Conservation (phyloP, 2,329 filamentous ascomycete species). For the Lecanosticta acicola region DNA sequence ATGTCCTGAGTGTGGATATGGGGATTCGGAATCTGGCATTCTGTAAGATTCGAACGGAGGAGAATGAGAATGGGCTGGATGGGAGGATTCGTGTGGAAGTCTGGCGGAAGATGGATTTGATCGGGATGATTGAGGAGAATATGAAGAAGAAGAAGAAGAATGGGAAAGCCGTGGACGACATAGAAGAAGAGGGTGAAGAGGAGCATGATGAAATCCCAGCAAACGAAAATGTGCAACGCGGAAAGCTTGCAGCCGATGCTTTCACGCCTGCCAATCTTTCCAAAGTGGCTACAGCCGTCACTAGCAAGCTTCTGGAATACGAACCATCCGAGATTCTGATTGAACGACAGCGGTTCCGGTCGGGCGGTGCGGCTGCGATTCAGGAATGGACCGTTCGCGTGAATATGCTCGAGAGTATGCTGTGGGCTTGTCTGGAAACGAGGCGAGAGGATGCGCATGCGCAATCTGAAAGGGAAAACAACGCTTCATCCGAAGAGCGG, state of each 20-base stretch:
- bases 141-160: neutral
- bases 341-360: conserved; percentile 60
- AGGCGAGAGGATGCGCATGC: no score
- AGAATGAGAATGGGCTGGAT: no score
- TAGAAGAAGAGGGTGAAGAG: neutral
- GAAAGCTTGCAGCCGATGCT: conserved; percentile 12
- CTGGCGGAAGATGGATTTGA: conserved; percentile 36
- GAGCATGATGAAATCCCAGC: conserved; percentile 4
- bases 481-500: neutral
- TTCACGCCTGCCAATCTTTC: conserved; percentile 50
- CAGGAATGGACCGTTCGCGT: conserved; percentile 79
- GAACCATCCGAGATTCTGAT: conserved; percentile 66
- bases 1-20: conserved; percentile 76
- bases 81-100: conserved; percentile 25
- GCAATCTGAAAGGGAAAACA: conserved; percentile 36
- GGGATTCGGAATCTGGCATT: conserved; percentile 76
- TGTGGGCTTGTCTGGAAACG: conserved; percentile 65
- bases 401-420: conserved; percentile 75
- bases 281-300: conserved; percentile 50
- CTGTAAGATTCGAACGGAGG: conserved; percentile 47
- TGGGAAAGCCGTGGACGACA: neutral
- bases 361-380: conserved; percentile 58
- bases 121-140: neutral
- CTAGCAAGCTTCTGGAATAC: conserved; percentile 47
- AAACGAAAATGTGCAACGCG: no score